Base-by-base conservation (phyloP, 2,329 filamentous ascomycete genomes). In the Myriangium duriaei region DNA sequence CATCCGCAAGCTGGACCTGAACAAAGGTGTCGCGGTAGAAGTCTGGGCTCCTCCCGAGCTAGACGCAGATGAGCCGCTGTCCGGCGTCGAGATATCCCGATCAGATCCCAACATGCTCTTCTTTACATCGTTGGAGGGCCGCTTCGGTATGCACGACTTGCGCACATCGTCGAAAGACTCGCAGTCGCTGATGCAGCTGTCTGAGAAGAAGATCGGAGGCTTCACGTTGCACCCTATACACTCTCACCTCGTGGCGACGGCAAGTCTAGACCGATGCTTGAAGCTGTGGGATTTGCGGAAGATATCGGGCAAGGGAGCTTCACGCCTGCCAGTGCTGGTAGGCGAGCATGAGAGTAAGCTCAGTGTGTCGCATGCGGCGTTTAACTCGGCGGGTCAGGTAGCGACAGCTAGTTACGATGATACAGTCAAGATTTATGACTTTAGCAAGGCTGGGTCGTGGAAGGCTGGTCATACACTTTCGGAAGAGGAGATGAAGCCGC, bases 361-460 rank as follows among this genome's bases (percentile, higher is more conserved):
- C 0, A 93, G 84, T 0, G 87, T 98, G 0, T 93, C 84, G 0
- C 87, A 95, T 56, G 91, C 88, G 0, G 82, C 87, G 0, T 98
- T 87, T 77, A 91, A 86, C 45, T 68, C 75, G 0, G 79, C 72
- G 0, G 91, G 88, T 0, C 82, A 93, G 46, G 67, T 98, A 4
- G 91, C 87, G 0, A 98, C 91, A 0, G 81, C 86, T 0, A 88
- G 81, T 0, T 98, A 98, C 55, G 91, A 98, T 52, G 86, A 98
- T 50, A 93, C 83, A 0, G 72, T 98, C 46, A 96, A 96, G 54
- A 81, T 98, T 7, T 85, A 96, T 61, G 74, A 87, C 48, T 82
- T 93, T 48, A 55, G 62, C 6, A 42, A 39, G 6, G 59, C 53
- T 11, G 52, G 51, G 11, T 47, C 55, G 5, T 64, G 62, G 55